Evolutionary conservation across 768 basidiomycete species (phyloP), one percentile per base, ranked within the genome.

Genomic region (Boletus rex-veris): DNA sequence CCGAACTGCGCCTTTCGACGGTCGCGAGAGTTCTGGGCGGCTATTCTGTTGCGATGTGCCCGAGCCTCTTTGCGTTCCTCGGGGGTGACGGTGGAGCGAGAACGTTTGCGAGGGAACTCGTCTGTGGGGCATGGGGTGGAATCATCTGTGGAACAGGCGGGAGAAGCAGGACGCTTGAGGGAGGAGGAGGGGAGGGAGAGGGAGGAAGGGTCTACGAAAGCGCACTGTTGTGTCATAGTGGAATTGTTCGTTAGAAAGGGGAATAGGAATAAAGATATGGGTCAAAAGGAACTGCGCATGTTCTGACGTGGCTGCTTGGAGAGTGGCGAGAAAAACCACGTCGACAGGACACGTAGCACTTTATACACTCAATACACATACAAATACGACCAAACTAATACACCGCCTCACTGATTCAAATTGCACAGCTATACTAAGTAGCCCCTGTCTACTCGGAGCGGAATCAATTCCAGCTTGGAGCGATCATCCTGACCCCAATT

Each of bases 1-100:
- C 74, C 51, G 66, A 87, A 92, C 58, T 95, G 91, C 15, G 85
- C 86, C 71, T 96, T 96, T 52, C 92, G 82, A 61, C 89, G 81
- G 74, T 96, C 93, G 42, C 93, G 85, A 11, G 89, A 91, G 74
- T 93, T 89, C 77, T 96, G 93, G 6, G 92, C 92, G 2, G 93
- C 93, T 69, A 95, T 91, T 47, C 92, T 82, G 73, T 96, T 96
- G 52, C 93, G 85, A 73, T 93, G 90, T 15, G 90, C 92, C 59
- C 93, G 80, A 45, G 89, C 90, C 68, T 92, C 91, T 62, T 83
- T 89, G 71, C 89, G 88, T 64, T 92, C 89, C 57, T 92, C 90
- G 0, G 86, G 75, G 7, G 82, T 75, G 24, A 78, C 44, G 10
- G 80, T 79, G 8, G 85, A 78, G 62, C 90, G 85, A 33, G 82